Conservation (phyloP, 2,329 filamentous ascomycete species). For the Monosporascus sp. region DNA sequence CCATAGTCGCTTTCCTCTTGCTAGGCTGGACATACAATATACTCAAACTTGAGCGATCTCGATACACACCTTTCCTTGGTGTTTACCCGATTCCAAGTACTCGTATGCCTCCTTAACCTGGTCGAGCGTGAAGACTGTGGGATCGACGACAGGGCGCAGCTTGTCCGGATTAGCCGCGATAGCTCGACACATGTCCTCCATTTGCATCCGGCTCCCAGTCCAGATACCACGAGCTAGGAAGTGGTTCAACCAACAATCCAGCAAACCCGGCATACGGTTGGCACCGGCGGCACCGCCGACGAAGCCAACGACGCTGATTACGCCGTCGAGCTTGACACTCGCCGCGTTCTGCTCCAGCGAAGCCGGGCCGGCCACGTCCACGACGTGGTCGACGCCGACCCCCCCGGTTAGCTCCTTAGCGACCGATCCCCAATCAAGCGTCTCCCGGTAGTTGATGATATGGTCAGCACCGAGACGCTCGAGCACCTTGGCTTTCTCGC, state of each 20-base stretch:
- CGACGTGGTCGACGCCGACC: slow-evolving; percentile 35
- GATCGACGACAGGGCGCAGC: slow-evolving; percentile 39
- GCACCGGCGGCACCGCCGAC: slow-evolving; percentile 20
- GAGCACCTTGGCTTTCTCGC: slow-evolving; percentile 30
- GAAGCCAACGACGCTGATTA: slow-evolving; percentile 34
- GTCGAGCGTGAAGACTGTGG: slow-evolving; percentile 39
- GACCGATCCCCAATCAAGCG: slow-evolving; percentile 32
- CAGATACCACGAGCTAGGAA: slow-evolving; percentile 42
- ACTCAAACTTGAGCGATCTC: slow-evolving; percentile 4
- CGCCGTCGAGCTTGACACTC: slow-evolving; percentile 35
- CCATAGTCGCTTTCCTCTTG: no score
- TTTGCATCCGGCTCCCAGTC: slow-evolving; percentile 40
- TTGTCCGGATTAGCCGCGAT: slow-evolving; percentile 42
- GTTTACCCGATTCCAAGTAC: slow-evolving; percentile 29
- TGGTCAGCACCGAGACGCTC: slow-evolving; percentile 36
- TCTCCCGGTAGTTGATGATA: slow-evolving; percentile 39
- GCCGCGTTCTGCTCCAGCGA: slow-evolving; percentile 36
- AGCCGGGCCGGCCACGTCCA: slow-evolving; percentile 37
- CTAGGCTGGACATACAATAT: no score
- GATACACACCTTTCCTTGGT: slow-evolving; percentile 34
- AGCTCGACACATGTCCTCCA: slow-evolving; percentile 47
- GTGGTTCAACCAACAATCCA: slow-evolving; percentile 26
- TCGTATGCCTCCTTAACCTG: slow-evolving; percentile 39
- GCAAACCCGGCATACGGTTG: slow-evolving; percentile 15
- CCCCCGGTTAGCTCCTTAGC: slow-evolving; percentile 31